Conservation (phyloP, 2,329 filamentous ascomycete species). For the Verruconis gallopava region DNA sequence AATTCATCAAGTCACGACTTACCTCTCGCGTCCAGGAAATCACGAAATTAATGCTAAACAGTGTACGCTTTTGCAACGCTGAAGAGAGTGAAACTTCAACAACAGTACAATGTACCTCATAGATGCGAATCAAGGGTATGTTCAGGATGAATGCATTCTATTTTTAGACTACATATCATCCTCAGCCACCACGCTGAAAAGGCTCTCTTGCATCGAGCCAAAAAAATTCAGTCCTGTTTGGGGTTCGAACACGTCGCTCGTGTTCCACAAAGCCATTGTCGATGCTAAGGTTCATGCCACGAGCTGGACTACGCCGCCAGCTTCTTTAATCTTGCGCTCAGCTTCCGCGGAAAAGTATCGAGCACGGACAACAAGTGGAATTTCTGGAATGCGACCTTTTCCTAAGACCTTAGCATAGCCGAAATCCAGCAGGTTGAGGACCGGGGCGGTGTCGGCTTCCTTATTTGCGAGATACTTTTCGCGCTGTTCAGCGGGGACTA, state of each 20-base stretch:
- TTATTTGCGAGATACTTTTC: constrained; percentile 73
- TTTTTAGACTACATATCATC: constrained; percentile 26
- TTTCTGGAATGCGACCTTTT: constrained; percentile 88
- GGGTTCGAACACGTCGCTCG: too few species aligned
- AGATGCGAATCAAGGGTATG: constrained; percentile 32
- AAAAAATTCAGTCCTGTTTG: too few species aligned
- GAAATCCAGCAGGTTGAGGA: constrained; percentile 92
- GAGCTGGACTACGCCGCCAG: constrained; percentile 89
- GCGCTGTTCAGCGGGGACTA: constrained; percentile 85
- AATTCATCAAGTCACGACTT: too few species aligned
- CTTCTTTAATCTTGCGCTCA: constrained; percentile 98
- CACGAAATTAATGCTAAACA: too few species aligned
- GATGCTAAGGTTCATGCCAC: constrained; percentile 76
- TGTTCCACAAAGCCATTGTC: too few species aligned
- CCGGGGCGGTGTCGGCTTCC: constrained; percentile 85
- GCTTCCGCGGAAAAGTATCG: constrained; percentile 92
- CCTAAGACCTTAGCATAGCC: constrained; percentile 98
- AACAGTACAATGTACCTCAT: too few species aligned
- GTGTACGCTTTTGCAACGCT: too few species aligned
- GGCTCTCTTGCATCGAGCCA: constrained; percentile 12
- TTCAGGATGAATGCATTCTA: constrained; percentile 35
- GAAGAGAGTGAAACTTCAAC: too few species aligned
- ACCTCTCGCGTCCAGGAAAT: too few species aligned
- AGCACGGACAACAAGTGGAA: constrained; percentile 88
- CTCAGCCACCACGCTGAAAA: constrained; percentile 41